phyloP scores from a whole-genome alignment of 2,329 filamentous ascomycete species.

The Sphaceloma murrayae region DNA sequence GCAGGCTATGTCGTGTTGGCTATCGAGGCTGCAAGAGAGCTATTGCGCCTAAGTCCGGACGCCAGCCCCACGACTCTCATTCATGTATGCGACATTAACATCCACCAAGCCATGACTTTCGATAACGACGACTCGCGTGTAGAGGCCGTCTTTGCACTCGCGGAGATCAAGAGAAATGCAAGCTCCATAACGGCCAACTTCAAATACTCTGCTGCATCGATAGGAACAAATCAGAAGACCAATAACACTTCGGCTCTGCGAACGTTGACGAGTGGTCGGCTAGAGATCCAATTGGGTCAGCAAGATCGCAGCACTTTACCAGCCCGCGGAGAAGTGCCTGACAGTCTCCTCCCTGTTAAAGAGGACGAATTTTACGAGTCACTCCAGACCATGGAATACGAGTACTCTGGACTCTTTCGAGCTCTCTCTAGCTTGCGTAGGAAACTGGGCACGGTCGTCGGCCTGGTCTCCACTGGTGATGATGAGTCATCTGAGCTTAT shows the following conservation, averaged over 20 bases:
- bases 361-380: slow-evolving; percentile 20
- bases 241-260: slow-evolving; percentile 30
- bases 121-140: slow-evolving; percentile 18
- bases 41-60: slow-evolving; percentile 1
- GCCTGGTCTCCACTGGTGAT: slow-evolving; percentile 1
- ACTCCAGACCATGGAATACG: slow-evolving; percentile 22
- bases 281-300: slow-evolving; percentile 12
- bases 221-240: not conserved
- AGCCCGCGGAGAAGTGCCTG: slow-evolving; percentile 9
- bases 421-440: slow-evolving; percentile 12
- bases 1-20: slow-evolving; percentile 19
- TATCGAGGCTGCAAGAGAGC: slow-evolving; percentile 17
- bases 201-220: slow-evolving; percentile 10
- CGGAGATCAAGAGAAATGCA: not conserved
- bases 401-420: slow-evolving; percentile 21
- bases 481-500: slow-evolving; percentile 24
- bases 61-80: slow-evolving; percentile 16
- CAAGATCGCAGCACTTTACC: slow-evolving; percentile 26
- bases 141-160: slow-evolving; percentile 19
- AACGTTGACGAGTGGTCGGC: slow-evolving; percentile 28
- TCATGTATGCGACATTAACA: slow-evolving; percentile 20
- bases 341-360: slow-evolving; percentile 12
- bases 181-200: slow-evolving; percentile 21
- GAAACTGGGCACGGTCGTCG: slow-evolving; percentile 11
- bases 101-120: slow-evolving; percentile 21